Percentiles rank a stretch among this genome's conserved stretches.
phyloP scores from a whole-genome alignment of 108 stramenopile species.

The Mayamaea pseudoterrestris region DNA sequence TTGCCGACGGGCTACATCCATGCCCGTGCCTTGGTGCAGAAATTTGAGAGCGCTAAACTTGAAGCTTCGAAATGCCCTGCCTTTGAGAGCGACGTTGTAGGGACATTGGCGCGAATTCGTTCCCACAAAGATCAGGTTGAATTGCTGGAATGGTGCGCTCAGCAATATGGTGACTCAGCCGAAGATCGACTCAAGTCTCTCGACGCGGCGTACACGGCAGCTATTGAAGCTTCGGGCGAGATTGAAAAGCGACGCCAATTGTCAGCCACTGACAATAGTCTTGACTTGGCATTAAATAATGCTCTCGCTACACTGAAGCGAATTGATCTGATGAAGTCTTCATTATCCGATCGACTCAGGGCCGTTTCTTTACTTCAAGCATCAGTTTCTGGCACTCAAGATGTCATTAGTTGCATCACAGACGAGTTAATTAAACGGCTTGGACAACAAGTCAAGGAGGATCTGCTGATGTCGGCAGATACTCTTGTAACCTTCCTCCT shows the following conservation, averaged over 20 bases:
- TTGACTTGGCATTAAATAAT: too few relatives aligned
- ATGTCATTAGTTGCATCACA: too few relatives aligned
- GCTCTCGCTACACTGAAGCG: too few relatives aligned
- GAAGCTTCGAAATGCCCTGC: slow-evolving; percentile 33
- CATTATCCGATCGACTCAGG: too few relatives aligned
- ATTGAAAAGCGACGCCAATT: slow-evolving; percentile 18
- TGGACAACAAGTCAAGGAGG: not conserved
- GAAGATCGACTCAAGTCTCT: slow-evolving; percentile 53
- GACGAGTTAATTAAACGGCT: too few relatives aligned
- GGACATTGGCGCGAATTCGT: slow-evolving; percentile 41
- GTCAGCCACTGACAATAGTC: not conserved
- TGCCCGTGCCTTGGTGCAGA: slow-evolving; percentile 41
- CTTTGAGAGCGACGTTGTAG: slow-evolving; percentile 41
- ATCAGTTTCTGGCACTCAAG: too few relatives aligned
- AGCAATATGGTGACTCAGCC: slow-evolving; percentile 25
- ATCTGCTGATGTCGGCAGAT: slow-evolving; percentile 32
- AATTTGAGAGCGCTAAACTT: slow-evolving; percentile 28
- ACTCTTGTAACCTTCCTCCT: slow-evolving; percentile 50
- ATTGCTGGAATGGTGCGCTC: slow-evolving; percentile 72
- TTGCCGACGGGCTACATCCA: slow-evolving; percentile 68
- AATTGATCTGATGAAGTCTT: too few relatives aligned
- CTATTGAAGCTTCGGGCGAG: slow-evolving; percentile 59
- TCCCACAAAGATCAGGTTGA: slow-evolving; percentile 39
- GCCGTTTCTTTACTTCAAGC: too few relatives aligned
- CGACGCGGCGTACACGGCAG: slow-evolving; percentile 46